Percentiles rank a stretch among this genome's conserved stretches.
Evolutionary conservation across 176 grass and related monocot species (phyloP).

Genomic region (Oropetium thomaeum): DNA sequence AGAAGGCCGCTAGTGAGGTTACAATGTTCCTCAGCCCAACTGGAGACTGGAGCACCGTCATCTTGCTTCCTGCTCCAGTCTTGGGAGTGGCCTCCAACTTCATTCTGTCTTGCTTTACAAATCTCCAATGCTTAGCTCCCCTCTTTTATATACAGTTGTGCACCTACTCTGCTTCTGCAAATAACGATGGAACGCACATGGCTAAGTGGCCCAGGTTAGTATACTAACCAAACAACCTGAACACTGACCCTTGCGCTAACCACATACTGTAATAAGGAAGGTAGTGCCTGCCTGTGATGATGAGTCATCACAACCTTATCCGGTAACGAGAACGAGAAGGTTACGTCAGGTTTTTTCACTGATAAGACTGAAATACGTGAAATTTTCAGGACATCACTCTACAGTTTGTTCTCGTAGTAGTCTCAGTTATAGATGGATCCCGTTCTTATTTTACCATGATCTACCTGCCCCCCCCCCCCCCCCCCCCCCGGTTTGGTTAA

Average conservation of each 20-base stretch:
- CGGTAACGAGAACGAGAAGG: not conserved
- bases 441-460: not conserved
- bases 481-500: constrained; percentile 3
- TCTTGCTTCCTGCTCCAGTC: constrained; percentile 2
- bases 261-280: not conserved
- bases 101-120: constrained; percentile 23
- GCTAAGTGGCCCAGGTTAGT: not conserved
- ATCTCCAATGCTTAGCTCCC: not conserved
- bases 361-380: not conserved
- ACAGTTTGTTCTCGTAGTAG: not conserved
- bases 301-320: not conserved
- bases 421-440: not conserved
- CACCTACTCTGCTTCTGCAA: not conserved
- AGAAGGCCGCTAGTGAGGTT: constrained; percentile 58
- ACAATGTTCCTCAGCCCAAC: constrained; percentile 43
- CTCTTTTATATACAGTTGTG: constrained; percentile 33
- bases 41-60: constrained; percentile 26
- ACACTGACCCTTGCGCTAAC: constrained; percentile 37
- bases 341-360: not conserved
- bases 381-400: not conserved
- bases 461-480: not conserved
- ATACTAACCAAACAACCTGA: constrained; percentile 13
- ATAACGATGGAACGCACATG: not conserved
- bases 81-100: constrained; percentile 19
- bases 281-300: not conserved